Percentiles rank a stretch among this genome's conserved stretches.
phyloP scores from a whole-genome alignment of 305 asterid genomes.

The Coffea humblotiana region DNA sequence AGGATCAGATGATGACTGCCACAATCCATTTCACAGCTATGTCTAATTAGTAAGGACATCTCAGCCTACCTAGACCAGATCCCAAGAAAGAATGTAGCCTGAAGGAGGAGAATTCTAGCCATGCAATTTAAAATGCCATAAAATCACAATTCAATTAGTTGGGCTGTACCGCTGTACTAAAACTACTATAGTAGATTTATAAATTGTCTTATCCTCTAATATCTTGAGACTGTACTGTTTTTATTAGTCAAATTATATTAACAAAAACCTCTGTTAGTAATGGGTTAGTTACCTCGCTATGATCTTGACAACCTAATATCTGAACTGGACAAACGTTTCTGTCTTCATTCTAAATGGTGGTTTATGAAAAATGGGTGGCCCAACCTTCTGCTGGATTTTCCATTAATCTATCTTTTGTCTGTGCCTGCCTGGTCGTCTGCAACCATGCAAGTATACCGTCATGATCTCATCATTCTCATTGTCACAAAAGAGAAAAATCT shows the following conservation, averaged over 20 bases:
- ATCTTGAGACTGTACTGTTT: neutral
- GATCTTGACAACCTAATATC: slow-evolving; percentile 2
- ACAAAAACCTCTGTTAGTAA: neutral
- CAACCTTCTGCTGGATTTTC: neutral
- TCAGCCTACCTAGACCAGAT: slow-evolving; percentile 10
- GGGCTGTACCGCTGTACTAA: neutral
- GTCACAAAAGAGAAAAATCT: neutral
- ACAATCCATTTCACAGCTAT: neutral
- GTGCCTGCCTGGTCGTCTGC: slow-evolving; percentile 20
- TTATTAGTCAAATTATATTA: neutral
- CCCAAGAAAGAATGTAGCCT: slow-evolving; percentile 17
- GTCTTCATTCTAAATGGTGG: slow-evolving; percentile 12
- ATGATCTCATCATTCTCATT: slow-evolving; percentile 19
- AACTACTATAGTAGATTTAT: neutral
- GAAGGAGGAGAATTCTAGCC: neutral
- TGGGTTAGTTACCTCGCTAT: neutral
- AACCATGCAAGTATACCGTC: slow-evolving; percentile 1
- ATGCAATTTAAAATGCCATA: neutral
- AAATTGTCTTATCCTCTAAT: neutral
- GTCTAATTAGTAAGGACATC: neutral
- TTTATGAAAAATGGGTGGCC: slow-evolving; percentile 21
- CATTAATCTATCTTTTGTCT: slow-evolving; percentile 1
- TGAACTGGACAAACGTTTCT: slow-evolving; percentile 14
- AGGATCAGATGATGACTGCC: slow-evolving; percentile 6
- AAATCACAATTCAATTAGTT: neutral